These are phyloP conservation scores for Cordyceps tenuipes DNA, from an alignment of 2,329 filamentous ascomycete genomes.

Conservation along the genomic window DNA sequence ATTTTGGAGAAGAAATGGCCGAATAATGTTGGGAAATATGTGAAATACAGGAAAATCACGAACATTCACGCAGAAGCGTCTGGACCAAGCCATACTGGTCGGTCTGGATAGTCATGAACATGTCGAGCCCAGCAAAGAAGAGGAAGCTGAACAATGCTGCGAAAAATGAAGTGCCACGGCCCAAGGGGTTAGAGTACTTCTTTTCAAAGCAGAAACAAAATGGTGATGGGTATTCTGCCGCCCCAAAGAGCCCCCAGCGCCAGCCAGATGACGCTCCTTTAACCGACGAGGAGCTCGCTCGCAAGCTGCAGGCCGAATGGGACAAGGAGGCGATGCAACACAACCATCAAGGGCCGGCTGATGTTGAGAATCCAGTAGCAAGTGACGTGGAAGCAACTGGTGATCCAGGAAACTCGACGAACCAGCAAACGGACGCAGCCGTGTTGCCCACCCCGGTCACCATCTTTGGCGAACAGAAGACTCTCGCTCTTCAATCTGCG, in stretches of 20 bases:
- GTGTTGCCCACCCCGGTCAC: background rate
- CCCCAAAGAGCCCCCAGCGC: conserved; percentile 1
- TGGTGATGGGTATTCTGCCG: conserved; percentile 19
- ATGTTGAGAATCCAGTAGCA: background rate
- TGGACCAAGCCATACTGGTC: background rate
- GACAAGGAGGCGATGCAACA: conserved; percentile 44
- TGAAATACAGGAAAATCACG: background rate
- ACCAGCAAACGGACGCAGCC: background rate
- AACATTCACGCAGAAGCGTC: background rate
- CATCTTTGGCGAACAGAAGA: background rate
- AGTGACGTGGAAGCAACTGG: background rate
- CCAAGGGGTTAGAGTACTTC: conserved; percentile 73
- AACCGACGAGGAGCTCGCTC: conserved; percentile 77
- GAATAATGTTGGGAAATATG: background rate
- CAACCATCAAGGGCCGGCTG: background rate
- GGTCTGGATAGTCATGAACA: background rate
- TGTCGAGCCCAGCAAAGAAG: conserved; percentile 73
- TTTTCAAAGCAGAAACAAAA: conserved; percentile 65
- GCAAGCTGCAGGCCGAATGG: conserved; percentile 84
- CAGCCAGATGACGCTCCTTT: conserved; percentile 26
- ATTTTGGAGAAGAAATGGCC: background rate
- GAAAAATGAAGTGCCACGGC: conserved; percentile 32
- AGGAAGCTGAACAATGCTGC: conserved; percentile 63
- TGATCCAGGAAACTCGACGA: background rate
- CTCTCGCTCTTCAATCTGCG: conserved; percentile 71